Evolutionary conservation across 139 green algal species (phyloP), one percentile per base, ranked within the genome.

Genomic region (Coccomyxa sp.): DNA sequence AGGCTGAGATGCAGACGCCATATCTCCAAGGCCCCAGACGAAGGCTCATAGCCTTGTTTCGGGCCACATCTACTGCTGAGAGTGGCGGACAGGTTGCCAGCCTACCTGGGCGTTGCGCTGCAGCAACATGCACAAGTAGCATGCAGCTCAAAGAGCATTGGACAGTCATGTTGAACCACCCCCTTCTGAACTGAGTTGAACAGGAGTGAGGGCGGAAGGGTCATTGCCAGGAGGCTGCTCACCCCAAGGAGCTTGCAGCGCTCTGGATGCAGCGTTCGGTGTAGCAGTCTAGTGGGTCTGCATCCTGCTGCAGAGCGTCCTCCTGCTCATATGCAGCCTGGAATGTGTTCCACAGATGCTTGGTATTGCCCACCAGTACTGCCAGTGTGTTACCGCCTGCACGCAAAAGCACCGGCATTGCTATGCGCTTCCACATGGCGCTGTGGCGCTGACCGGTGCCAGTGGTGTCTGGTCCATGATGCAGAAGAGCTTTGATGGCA

Each of bases 301-400:
- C 55, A 14, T 6, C 12, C 8, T 41, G 33, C 68, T 84, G 75
- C 78, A 89, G 68, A 2, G n/a, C 39, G 16, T 34, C 29, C 6
- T 73, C 38, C 7, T n/a, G 31, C 6, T 36, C 9, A 68, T 70
- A 85, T 0, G 80, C 80, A 39, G 41, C 35, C 24, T 84, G n/a
- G n/a, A 89, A 88, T 0, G 34, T 38, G 41, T 70, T 55, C 85
- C 85, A 89, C 16, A 89, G 37, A 1, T 77, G 39, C 12, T 77
- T 81, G 34, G 73, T 86, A 75, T 84, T 89, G 72, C 73, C 85
- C 0, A 89, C 37, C 0, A 89, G 77, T 18, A 89, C 24, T 7
- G 39, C 58, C 14, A 88, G 70, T 3, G 79, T 77, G 12, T 44
- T 27, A 4, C 44, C 39, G 5, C 80, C 80, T 80, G 78, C 33